Percentiles rank a stretch among this genome's conserved stretches.
Conservation (phyloP, 257 asterid genomes). For the Echites panduratus region DNA sequence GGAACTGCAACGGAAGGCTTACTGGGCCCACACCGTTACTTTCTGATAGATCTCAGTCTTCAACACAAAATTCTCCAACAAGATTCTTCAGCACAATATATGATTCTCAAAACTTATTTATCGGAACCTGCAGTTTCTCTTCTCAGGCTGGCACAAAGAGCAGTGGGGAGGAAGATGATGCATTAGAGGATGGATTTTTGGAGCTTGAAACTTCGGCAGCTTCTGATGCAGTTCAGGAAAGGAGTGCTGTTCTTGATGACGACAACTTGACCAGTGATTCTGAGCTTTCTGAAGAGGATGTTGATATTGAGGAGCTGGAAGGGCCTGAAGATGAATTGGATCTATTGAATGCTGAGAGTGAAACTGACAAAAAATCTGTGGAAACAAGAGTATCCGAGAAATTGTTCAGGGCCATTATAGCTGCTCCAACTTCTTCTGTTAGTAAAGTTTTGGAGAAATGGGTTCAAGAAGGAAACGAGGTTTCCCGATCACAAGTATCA, state of each 20-base stretch:
- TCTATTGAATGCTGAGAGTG: slow-evolving; percentile 26
- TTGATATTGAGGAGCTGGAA: slow-evolving; percentile 19
- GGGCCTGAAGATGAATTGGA: slow-evolving; percentile 29
- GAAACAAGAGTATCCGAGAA: slow-evolving; percentile 21
- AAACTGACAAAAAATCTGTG: slow-evolving; percentile 21
- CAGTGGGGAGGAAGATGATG: slow-evolving; percentile 37
- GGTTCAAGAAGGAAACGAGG: slow-evolving; percentile 61
- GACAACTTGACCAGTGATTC: slow-evolving; percentile 35
- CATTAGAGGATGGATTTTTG: slow-evolving; percentile 36
- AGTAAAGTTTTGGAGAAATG: slow-evolving; percentile 48
- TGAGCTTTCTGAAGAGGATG: slow-evolving; percentile 44
- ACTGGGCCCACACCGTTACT: slow-evolving; percentile 20
- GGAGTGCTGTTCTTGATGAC: slow-evolving; percentile 22
- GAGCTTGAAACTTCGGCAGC: slow-evolving; percentile 37
- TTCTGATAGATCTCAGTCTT: slow-evolving; percentile 21
- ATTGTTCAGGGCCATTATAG: slow-evolving; percentile 46
- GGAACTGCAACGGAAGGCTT: slow-evolving; percentile 24
- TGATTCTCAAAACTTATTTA: slow-evolving; percentile 23
- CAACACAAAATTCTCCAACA: background rate
- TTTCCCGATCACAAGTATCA: slow-evolving; percentile 35
- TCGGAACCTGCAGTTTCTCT: slow-evolving; percentile 33
- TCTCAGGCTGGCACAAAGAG: slow-evolving; percentile 49
- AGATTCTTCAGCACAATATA: slow-evolving; percentile 29
- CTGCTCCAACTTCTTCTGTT: slow-evolving; percentile 31
- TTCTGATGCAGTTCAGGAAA: slow-evolving; percentile 18